Base-by-base conservation (phyloP, 768 basidiomycete species). In the Boletus insuetus region DNA sequence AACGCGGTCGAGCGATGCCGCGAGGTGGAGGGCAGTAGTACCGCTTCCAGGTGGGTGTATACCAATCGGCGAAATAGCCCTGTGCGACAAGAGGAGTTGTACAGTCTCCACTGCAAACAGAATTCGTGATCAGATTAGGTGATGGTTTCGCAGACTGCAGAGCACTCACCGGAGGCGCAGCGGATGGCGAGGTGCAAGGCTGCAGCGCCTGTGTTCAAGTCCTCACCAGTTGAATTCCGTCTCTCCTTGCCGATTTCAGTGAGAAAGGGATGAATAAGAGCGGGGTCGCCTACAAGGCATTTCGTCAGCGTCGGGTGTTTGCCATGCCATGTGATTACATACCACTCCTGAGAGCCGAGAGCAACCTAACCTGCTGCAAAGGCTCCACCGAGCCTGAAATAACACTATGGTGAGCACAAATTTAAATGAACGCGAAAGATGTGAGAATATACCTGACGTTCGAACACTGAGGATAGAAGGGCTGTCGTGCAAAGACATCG, bases 171-270 rank as follows among this genome's bases (percentile, higher is more conserved):
- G 11, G 85, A 85, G 54, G 82, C 89, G 68, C 91, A 92, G 41
- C 88, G 81, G n/a, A 93, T 83, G 12, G 89, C 90, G 3, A 93
- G 81, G 69, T 93, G 90, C 8, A 93, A 73, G 0, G 88, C 87
- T 3, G 88, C 85, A 6, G 89, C 86, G 13, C 82, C 87, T 1
- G 85, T 80, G 64, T 91, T 86, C 0, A 84, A 55, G 16, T 79
- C 77, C 14, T 69, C 73, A 19, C 81, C 82, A 0, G 65, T 52
- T 20, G 81, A 79, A 24, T 69, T 77, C 5, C 82, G 80, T 52
- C 75, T 80, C 60, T 88, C 84, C 67, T 84, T 87, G 47, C 79
- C 76, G 39, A 93, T 86, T 67, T 90, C 89, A 1, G 83, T 64
- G n/a, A 93, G 77, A 63, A 91, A 88, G 1, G 89, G 87, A 60